Evolutionary conservation across 2,329 filamentous ascomycete species (phyloP).

Genomic region (Sporothrix pallida): DNA sequence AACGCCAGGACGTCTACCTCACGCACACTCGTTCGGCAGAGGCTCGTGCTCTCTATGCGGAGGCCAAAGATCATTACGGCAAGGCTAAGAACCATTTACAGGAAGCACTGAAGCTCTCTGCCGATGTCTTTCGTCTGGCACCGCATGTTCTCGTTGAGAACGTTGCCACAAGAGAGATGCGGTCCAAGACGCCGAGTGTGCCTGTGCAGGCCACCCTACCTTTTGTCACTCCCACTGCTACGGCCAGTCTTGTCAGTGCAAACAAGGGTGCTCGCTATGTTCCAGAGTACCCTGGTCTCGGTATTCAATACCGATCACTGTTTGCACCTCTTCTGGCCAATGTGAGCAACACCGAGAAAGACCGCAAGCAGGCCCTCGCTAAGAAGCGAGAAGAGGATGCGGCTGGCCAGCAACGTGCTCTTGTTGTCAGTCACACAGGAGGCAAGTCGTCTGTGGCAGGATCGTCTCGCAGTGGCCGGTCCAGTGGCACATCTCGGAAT

Average conservation of each 20-base stretch:
- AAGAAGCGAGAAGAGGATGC: conserved; percentile 2
- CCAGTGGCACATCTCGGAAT: not conserved
- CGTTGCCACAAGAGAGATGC: not conserved
- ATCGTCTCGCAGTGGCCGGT: not conserved
- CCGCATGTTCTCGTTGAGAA: conserved; percentile 41
- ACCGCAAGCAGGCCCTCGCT: not conserved
- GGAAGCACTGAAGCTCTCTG: conserved; percentile 44
- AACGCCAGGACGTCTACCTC: conserved; percentile 49
- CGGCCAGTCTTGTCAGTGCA: not conserved
- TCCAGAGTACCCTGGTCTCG: conserved; percentile 25
- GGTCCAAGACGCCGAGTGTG: not conserved
- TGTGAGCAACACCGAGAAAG: not conserved
- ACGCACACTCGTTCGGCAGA: conserved; percentile 50
- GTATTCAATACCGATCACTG: conserved; percentile 20
- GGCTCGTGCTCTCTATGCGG: conserved; percentile 48
- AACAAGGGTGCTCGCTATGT: not conserved
- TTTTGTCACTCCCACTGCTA: not conserved
- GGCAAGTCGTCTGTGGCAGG: not conserved
- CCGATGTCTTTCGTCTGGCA: conserved; percentile 44
- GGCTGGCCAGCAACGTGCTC: no score
- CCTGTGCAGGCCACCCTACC: no score
- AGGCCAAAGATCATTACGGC: conserved; percentile 50
- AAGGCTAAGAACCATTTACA: conserved; percentile 48
- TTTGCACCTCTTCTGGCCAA: conserved; percentile 2
- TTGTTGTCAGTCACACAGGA: not conserved